Evolutionary conservation across 179 eudicot genomes (phyloP).

Genomic region (Carnegiea gigantea): DNA sequence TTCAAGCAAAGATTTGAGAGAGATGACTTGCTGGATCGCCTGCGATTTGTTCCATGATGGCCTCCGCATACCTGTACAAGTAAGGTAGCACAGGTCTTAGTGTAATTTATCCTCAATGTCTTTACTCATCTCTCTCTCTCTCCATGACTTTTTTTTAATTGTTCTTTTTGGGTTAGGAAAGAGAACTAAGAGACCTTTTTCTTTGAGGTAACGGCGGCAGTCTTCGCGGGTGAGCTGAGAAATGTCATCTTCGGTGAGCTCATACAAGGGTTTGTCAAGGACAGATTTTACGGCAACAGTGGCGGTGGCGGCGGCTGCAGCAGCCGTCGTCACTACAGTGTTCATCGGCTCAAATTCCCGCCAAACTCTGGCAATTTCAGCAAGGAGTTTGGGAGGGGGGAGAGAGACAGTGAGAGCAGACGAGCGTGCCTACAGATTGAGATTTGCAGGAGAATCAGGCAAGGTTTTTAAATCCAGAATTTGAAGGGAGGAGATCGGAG

Average conservation of each 20-base stretch:
- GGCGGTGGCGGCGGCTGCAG: not conserved
- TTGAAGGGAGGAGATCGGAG: too few species aligned
- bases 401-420: too few species aligned
- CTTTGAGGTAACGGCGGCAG: constrained; percentile 92
- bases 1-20: constrained; percentile 77
- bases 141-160: not conserved
- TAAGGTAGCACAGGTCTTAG: too few species aligned
- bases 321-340: constrained; percentile 37
- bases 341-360: constrained; percentile 27
- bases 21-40: constrained; percentile 95
- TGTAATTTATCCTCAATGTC: too few species aligned
- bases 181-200: constrained; percentile 51
- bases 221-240: constrained; percentile 98
- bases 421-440: not conserved
- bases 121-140: not conserved
- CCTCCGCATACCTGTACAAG: constrained; percentile 71
- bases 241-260: constrained; percentile 91
- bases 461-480: too few species aligned
- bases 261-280: constrained; percentile 73
- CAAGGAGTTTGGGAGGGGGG: too few species aligned
- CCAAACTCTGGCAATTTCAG: too few species aligned
- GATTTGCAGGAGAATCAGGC: too few species aligned
- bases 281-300: constrained; percentile 38
- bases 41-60: constrained; percentile 99
- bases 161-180: not conserved